Percentiles rank a stretch among this genome's conserved stretches.
Conservation (phyloP, 2,329 filamentous ascomycete species). For the Coniochaeta sp. region DNA sequence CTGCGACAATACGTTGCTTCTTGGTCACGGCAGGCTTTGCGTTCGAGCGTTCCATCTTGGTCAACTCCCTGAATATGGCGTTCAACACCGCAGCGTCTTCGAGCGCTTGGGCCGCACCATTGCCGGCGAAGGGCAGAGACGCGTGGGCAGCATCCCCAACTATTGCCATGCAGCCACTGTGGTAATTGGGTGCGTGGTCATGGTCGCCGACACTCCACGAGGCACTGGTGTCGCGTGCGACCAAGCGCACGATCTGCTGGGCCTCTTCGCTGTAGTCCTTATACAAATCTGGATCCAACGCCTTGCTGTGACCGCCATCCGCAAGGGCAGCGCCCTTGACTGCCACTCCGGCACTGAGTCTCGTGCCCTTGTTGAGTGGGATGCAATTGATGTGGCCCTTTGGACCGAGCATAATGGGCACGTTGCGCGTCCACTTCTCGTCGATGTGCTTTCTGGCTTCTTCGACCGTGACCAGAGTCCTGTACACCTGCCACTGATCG, state of each 20-base stretch:
- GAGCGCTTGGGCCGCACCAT: not conserved
- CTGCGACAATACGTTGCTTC: not conserved
- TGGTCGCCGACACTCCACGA: constrained; percentile 16
- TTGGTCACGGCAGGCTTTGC: not conserved
- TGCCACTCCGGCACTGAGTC: constrained; percentile 24
- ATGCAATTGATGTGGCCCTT: constrained; percentile 24
- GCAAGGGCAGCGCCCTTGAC: constrained; percentile 16
- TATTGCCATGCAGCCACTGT: not conserved
- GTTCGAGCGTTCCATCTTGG: not conserved
- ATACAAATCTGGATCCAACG: constrained; percentile 19
- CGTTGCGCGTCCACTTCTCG: constrained; percentile 18
- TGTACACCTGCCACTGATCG: constrained; percentile 20
- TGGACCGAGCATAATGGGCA: constrained; percentile 24
- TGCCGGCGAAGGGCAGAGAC: not conserved
- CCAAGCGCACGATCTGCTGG: constrained; percentile 20
- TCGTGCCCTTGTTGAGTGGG: constrained; percentile 23
- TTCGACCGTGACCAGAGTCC: constrained; percentile 18
- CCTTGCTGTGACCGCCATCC: not conserved
- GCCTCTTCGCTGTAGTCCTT: constrained; percentile 22
- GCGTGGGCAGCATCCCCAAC: not conserved
- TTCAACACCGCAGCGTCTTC: not conserved
- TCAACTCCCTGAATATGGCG: not conserved
- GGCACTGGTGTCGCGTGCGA: constrained; percentile 20
- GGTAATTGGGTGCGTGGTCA: not conserved
- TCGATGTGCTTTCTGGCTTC: constrained; percentile 19